Evolutionary conservation across 345 rosid species (phyloP), one percentile per base, ranked within the genome.

Genomic region (Melaleuca alternifolia): DNA sequence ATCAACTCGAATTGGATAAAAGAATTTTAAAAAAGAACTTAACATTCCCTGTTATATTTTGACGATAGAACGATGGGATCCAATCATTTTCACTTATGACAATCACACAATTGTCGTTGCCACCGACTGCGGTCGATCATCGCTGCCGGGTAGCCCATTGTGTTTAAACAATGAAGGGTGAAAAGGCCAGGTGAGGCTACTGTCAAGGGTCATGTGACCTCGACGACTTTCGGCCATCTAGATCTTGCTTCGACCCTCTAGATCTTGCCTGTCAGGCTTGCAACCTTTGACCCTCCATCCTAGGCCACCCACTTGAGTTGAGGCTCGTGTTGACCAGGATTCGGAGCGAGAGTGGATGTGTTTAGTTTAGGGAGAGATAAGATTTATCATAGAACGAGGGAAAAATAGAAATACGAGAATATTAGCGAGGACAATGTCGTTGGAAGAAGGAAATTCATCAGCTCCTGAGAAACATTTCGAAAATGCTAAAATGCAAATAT

Each of bases 101-200:
- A 3, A 28, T 0, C 0, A 44, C 1, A 2, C 0, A 11, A 62
- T 65, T 0, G 5, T 6, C 20, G 6, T n/a, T 2, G 0, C 18
- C 4, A 6, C 0, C 0, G 0, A n/a, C 14, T n/a, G n/a, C n/a
- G n/a, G n/a, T n/a, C n/a, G n/a, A n/a, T n/a, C n/a, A n/a, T n/a
- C n/a, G n/a, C n/a, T n/a, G n/a, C n/a, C n/a, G n/a, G n/a, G n/a
- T n/a, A n/a, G n/a, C n/a, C n/a, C n/a, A n/a, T n/a, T n/a, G n/a
- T n/a, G n/a, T n/a, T n/a, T n/a, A n/a, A n/a, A n/a, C n/a, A n/a
- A n/a, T n/a, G n/a, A n/a, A n/a, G n/a, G 0, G 28, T 1, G 5
- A 28, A 61, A 28, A 13, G 75, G 20, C 10, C 2, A 28, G 0
- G 18, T 0, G 1, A 61, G 18, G 41, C 33, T 37, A 28, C 1